These are phyloP conservation scores for Ophryocystis elektroscirrha DNA, from an alignment of 169 alveolate species.

Conservation along the genomic window DNA sequence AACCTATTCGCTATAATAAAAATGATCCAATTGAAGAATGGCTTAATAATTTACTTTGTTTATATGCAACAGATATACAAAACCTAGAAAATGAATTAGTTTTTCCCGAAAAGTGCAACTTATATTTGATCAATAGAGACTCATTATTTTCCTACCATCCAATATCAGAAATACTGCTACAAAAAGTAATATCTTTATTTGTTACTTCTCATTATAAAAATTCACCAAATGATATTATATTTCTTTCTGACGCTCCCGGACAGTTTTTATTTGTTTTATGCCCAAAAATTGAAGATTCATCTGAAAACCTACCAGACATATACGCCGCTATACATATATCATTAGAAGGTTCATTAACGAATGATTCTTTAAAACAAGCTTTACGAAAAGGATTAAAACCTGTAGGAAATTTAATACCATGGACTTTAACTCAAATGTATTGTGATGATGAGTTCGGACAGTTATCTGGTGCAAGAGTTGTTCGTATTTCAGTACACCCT, in stretches of 20 bases:
- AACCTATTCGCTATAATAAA: not conserved
- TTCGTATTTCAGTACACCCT: constrained; percentile 87
- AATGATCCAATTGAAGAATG: not conserved
- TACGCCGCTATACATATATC: constrained; percentile 13
- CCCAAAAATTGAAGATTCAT: too few relatives aligned
- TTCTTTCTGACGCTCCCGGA: not conserved
- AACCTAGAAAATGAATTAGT: not conserved
- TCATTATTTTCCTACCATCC: not conserved
- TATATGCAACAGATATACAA: not conserved
- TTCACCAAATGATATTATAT: not conserved
- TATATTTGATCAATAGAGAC: too few relatives aligned
- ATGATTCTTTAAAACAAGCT: constrained; percentile 9
- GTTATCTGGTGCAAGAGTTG: constrained; percentile 66
- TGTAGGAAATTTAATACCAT: constrained; percentile 86
- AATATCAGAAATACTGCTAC: not conserved
- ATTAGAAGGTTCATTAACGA: constrained; percentile 18
- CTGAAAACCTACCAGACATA: too few relatives aligned
- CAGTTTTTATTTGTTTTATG: too few relatives aligned
- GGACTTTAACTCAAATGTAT: constrained; percentile 88
- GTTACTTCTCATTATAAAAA: not conserved
- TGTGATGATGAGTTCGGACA: constrained; percentile 77
- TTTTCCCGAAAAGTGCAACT: not conserved
- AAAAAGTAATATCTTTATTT: not conserved
- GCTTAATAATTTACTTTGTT: too few relatives aligned
- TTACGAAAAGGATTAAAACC: constrained; percentile 44